Base-by-base conservation (phyloP, 2,329 filamentous ascomycete genomes). In the Xylaria digitata region DNA sequence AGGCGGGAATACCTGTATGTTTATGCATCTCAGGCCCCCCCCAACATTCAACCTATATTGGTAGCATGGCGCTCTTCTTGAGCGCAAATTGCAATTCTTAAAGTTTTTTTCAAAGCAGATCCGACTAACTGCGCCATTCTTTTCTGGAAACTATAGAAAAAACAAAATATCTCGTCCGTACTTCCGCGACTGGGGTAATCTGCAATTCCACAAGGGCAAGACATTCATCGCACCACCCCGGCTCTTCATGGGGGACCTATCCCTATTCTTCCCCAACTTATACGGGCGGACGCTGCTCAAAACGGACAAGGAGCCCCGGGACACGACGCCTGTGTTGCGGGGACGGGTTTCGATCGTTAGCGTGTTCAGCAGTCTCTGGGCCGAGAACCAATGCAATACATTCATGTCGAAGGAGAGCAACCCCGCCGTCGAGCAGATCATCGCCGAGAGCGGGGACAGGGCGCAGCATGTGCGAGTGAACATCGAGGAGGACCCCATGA, bases 261-360 rank as follows among this genome's bases (percentile, higher is more conserved):
- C 95, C 5, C 87, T 97, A 70, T 98, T 92, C 84, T 97, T 99
- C 82, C 96, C 96, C 52, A 99, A 99, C 81, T 84, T 99, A 65
- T 87, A 87, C 77, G 96, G 96, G 52, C 84, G 87, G 72, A 97
- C 94, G 1, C 84, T 97, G 34, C 81, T 87, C 61, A 89, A 87
- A 72, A 81, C 81, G 56, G 81, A 81, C 75, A 82, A 80, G 78
- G 72, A 81, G 54, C 78, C 83, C 49, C 82, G 80, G 63, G 88
- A 97, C 80, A 97, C 94, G 1, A 97, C 94, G 7, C 85, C 89
- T 0, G 79, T 90, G 3, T 85, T 98, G 63, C 81, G 84, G 54
- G 92, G 92, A 65, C 92, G 89, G 76, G 85, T 96, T 19, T 91
- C 89, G 8, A 84, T 98, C 68, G 90, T 99, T 30, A 90, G 87